These are phyloP conservation scores for Cyclotella baltica DNA, from an alignment of 108 stramenopile genomes.

Conservation along the genomic window DNA sequence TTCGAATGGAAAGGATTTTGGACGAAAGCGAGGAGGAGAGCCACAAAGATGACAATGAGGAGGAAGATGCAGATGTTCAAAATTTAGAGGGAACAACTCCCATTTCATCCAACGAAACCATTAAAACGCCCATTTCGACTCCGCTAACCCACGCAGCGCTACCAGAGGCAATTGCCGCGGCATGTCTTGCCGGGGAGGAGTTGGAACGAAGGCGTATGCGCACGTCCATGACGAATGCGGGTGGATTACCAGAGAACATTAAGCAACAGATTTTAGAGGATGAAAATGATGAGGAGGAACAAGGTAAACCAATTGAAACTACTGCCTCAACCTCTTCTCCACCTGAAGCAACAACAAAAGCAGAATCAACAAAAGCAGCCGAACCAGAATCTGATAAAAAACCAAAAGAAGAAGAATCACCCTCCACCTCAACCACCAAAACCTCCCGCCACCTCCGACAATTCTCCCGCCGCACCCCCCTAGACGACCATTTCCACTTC, in stretches of 20 bases:
- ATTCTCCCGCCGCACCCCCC: not conserved
- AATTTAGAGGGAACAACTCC: too few relatives aligned
- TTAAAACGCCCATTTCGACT: not conserved
- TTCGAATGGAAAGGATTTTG: too few relatives aligned
- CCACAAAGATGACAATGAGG: too few relatives aligned
- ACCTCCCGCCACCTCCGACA: not conserved
- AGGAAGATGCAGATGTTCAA: too few relatives aligned
- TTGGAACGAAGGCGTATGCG: slow-evolving; percentile 28
- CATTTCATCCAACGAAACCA: too few relatives aligned
- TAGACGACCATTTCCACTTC: slow-evolving; percentile 39
- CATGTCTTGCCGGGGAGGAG: slow-evolving; percentile 48
- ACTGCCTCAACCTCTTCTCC: not conserved
- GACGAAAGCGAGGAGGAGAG: too few relatives aligned
- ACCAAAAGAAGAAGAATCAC: not conserved
- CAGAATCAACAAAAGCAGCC: not conserved
- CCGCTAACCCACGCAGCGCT: slow-evolving; percentile 34
- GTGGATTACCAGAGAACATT: not conserved
- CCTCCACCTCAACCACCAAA: not conserved
- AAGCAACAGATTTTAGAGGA: not conserved
- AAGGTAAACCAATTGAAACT: not conserved
- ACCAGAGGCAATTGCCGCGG: slow-evolving; percentile 46
- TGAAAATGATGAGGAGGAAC: not conserved
- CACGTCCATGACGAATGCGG: not conserved
- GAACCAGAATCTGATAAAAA: not conserved
- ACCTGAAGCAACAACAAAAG: not conserved